A percentile compares a stretch with the other conserved stretches of the same genome.
phyloP scores from a whole-genome alignment of 2,329 filamentous ascomycete genomes.

The Neodidymelliopsis sp. region DNA sequence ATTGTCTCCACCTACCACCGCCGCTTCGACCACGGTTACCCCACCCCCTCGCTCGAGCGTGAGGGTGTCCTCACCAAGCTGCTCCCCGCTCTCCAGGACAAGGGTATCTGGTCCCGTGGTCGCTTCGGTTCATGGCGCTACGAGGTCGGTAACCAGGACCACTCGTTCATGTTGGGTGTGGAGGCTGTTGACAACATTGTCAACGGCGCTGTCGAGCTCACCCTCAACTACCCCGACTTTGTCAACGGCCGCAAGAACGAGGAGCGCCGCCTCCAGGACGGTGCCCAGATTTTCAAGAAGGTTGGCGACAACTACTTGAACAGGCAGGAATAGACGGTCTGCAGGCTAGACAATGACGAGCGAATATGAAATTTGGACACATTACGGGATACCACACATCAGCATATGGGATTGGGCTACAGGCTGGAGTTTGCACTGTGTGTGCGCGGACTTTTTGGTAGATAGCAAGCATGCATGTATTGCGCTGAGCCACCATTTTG shows the following conservation, averaged over 20 bases:
- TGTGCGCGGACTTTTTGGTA: slow-evolving; percentile 16
- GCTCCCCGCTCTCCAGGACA: slow-evolving; percentile 87
- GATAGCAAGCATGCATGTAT: slow-evolving; percentile 11
- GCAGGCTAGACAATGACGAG: slow-evolving; percentile 16
- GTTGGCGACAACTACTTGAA: slow-evolving; percentile 21
- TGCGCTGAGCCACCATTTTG: slow-evolving; percentile 4
- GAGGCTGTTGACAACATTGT: slow-evolving; percentile 91
- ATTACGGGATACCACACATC: slow-evolving; percentile 20
- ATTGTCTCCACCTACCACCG: slow-evolving; percentile 99
- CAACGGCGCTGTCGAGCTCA: slow-evolving; percentile 88
- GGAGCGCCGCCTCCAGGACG: slow-evolving; percentile 68
- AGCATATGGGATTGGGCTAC: slow-evolving; percentile 19
- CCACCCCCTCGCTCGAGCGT: slow-evolving; percentile 91
- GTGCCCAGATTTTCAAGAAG: slow-evolving; percentile 62
- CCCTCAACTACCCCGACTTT: slow-evolving; percentile 95
- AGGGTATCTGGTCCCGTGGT: slow-evolving; percentile 93
- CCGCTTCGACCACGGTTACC: slow-evolving; percentile 97
- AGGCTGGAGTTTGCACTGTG: slow-evolving; percentile 17
- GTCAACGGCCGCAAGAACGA: slow-evolving; percentile 80
- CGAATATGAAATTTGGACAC: slow-evolving; percentile 20
- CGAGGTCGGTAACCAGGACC: slow-evolving; percentile 96
- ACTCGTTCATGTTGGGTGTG: slow-evolving; percentile 96
- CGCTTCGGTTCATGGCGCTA: slow-evolving; percentile 99
- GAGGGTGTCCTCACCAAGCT: slow-evolving; percentile 93
- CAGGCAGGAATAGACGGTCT: slow-evolving; percentile 17